Evolutionary conservation across 2,329 filamentous ascomycete species (phyloP), one percentile per base, ranked within the genome.

Genomic region (Cladophialophora immunda): DNA sequence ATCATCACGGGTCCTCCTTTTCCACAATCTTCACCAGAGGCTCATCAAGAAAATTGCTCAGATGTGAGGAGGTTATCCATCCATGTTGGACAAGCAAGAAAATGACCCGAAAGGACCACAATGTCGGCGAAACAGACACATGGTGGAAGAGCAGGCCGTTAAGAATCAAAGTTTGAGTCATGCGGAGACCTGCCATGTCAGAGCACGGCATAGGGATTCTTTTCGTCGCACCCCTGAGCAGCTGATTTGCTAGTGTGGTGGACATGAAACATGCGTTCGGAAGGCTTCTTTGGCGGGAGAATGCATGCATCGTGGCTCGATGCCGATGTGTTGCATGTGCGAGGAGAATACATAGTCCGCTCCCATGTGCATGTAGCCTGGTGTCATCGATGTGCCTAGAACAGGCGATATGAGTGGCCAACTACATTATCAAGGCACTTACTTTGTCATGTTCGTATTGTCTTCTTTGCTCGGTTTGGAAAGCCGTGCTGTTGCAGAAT

Each of bases 251-350:
- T 41, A n/a, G 34, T 41, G 25, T 15, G 25, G 53, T 27, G 25
- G 17, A 32, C 58, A 57, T 67, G 68, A 67, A 69, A 67, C 67
- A 67, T 67, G 57, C 45, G 38, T 64, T 34, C 66, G 57, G 66
- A 58, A 64, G 47, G 54, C 55, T 19, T 58, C 32, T 50, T 25
- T 8, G 45, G 45, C 13, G 58, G 29, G 34, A 27, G 29, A 36
- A 54, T 65, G 62, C 64, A 59, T 67, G 62, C 52, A 53, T n/a
- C 45, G 41, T 64, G 64, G 60, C 60, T 58, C 59, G 38, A 27
- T 50, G 59, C 34, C 54, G n/a, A 34, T 38, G 34, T 38, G 47
- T 56, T 60, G 68, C 68, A 69, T 69, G 68, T 69, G 64, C 58
- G 65, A 65, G 52, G 17, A 45, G 30, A 36, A 45, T 29, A 52